A percentile compares a stretch with the other conserved stretches of the same genome.
These are phyloP conservation scores for Pseudogymnoascus sp. DNA, from an alignment of 2,329 filamentous ascomycete species.

Conservation along the genomic window DNA sequence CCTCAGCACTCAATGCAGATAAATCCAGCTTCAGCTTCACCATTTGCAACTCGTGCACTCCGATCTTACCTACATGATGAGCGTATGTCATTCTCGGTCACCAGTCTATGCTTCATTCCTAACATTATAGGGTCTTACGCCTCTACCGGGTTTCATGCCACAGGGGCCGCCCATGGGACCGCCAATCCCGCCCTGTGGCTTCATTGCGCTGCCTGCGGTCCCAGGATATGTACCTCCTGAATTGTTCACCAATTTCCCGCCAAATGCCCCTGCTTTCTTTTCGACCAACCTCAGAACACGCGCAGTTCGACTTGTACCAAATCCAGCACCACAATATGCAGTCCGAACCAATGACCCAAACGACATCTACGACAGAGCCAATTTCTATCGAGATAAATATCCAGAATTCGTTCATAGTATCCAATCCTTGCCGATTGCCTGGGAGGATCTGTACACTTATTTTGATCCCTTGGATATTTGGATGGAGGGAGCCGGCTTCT, in stretches of 20 bases:
- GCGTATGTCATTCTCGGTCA: not conserved
- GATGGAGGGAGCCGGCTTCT: conserved; percentile 24
- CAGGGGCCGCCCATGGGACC: not conserved
- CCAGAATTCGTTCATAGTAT: conserved; percentile 12
- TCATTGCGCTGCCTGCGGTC: not conserved
- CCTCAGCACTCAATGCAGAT: not conserved
- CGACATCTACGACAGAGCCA: conserved; percentile 13
- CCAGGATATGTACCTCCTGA: conserved; percentile 6
- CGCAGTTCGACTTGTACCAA: conserved; percentile 12
- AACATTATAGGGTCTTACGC: not conserved
- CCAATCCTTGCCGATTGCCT: conserved; percentile 14
- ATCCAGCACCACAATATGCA: conserved; percentile 8
- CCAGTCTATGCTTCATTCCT: not conserved
- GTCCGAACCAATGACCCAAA: conserved; percentile 12
- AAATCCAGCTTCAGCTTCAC: not conserved
- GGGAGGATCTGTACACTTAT: conserved; percentile 25
- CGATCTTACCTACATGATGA: not conserved
- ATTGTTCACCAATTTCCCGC: conserved; percentile 13
- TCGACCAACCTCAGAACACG: conserved; percentile 17
- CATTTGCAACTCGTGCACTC: not conserved
- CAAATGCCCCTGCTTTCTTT: conserved; percentile 16
- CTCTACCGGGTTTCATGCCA: not conserved
- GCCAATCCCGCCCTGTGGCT: not conserved
- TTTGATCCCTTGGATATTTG: conserved; percentile 29
- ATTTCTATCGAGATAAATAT: conserved; percentile 14